These are phyloP conservation scores for Saccharomyces jurei DNA, from an alignment of 805 yeast genomes.

Conservation along the genomic window DNA sequence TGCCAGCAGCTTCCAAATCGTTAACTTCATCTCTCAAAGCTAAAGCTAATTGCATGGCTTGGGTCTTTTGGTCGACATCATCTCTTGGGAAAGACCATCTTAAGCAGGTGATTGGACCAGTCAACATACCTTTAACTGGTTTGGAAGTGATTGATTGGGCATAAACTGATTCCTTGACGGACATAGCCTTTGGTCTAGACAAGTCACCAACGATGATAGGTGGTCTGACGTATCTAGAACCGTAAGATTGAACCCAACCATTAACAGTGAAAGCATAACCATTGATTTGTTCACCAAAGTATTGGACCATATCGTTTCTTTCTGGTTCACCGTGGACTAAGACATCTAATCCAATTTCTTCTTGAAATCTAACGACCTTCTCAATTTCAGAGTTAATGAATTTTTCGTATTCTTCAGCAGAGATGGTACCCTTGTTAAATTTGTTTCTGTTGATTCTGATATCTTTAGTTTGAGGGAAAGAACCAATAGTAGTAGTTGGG, in stretches of 20 bases:
- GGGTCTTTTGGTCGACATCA: constrained; percentile 86
- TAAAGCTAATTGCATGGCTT: constrained; percentile 92
- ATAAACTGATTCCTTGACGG: constrained; percentile 97
- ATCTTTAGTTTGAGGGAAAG: constrained; percentile 99
- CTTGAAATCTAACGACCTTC: constrained; percentile 96
- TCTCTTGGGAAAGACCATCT: constrained; percentile 99
- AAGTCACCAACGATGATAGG: constrained; percentile 98
- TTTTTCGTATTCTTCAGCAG: constrained; percentile 90
- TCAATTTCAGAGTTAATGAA: constrained; percentile 96
- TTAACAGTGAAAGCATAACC: constrained; percentile 97
- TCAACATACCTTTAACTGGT: constrained; percentile 99
- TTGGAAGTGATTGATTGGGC: constrained; percentile 93
- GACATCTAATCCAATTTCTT: constrained; percentile 96
- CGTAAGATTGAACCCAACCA: constrained; percentile 99
- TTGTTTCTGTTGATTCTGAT: constrained; percentile 98
- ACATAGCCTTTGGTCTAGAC: constrained; percentile 96
- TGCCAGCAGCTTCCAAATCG: constrained; percentile 97
- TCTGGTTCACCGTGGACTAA: constrained; percentile 99
- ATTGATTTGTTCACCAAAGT: constrained; percentile 97
- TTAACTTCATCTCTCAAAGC: constrained; percentile 98
- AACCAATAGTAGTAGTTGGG: constrained; percentile 99
- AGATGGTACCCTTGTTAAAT: constrained; percentile 91
- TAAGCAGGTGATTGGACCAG: constrained; percentile 98
- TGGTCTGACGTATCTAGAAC: constrained; percentile 99
- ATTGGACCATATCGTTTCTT: constrained; percentile 99